Evolutionary conservation across 371 early-diverging fungal species (phyloP).

Genomic region (Mortierella sp.): DNA sequence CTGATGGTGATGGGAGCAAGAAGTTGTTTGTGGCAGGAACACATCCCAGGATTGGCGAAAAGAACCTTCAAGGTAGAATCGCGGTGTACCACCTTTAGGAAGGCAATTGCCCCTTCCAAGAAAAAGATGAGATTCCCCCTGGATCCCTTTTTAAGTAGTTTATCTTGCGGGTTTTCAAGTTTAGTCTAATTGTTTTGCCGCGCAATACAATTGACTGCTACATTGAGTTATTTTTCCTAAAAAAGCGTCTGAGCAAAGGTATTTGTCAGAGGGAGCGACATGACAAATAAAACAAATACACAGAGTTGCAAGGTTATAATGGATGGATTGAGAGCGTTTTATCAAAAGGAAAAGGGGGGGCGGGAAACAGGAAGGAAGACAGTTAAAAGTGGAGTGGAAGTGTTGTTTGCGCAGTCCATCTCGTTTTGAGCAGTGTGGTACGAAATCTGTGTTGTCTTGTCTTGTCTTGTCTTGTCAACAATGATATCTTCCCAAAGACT

Average conservation of each 20-base stretch:
- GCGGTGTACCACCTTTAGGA: constrained; percentile 29
- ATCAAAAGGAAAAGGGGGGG: too few relatives aligned
- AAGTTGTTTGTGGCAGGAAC: constrained; percentile 46
- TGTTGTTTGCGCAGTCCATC: too few relatives aligned
- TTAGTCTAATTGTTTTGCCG: constrained; percentile 33
- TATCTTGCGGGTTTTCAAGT: not conserved
- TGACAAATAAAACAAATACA: not conserved
- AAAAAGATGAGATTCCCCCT: too few relatives aligned
- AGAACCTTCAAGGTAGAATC: constrained; percentile 44
- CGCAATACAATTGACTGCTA: not conserved
- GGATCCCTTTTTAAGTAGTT: too few relatives aligned
- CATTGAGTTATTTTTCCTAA: not conserved
- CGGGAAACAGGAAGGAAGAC: too few relatives aligned
- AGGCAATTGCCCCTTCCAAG: not conserved
- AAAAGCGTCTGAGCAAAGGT: not conserved
- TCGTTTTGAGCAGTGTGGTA: too few relatives aligned
- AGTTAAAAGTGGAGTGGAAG: too few relatives aligned
- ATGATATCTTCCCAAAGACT: too few relatives aligned
- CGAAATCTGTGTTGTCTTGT: too few relatives aligned
- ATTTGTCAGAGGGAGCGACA: not conserved
- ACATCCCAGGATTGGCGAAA: constrained; percentile 29
- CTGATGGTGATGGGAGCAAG: not conserved
- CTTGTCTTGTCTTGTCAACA: too few relatives aligned
- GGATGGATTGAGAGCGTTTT: too few relatives aligned
- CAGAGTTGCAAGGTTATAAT: not conserved